phyloP scores from a whole-genome alignment of 2,329 filamentous ascomycete species.

The Colletotrichum gloeosporioides region DNA sequence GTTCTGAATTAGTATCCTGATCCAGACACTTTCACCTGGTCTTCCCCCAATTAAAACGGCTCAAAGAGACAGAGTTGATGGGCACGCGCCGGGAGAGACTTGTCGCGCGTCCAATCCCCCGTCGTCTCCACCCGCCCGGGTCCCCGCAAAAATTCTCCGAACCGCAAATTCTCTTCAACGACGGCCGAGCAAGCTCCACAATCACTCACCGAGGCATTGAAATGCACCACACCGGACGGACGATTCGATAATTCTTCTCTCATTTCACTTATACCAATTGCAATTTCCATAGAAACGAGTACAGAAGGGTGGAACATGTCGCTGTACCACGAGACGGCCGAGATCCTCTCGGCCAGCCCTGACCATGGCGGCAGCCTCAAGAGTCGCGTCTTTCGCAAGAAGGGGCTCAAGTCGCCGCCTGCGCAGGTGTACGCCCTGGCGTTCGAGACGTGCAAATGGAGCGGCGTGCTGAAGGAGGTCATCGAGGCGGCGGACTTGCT shows the following conservation, averaged over 20 bases:
- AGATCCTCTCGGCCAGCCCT: slow-evolving; percentile 68
- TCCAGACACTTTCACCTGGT: not conserved
- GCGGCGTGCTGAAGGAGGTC: slow-evolving; percentile 83
- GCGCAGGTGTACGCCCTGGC: slow-evolving; percentile 88
- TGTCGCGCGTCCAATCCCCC: not conserved
- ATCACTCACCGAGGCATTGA: not conserved
- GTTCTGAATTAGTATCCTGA: not conserved
- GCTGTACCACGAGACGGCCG: slow-evolving; percentile 90
- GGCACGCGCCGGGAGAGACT: not conserved
- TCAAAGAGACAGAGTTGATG: not conserved
- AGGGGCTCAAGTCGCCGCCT: slow-evolving; percentile 76
- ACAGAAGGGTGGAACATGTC: slow-evolving; percentile 66
- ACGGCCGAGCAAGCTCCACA: not conserved
- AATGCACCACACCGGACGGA: not conserved
- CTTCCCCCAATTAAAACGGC: not conserved
- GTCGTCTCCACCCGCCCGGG: not conserved
- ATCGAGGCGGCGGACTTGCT: slow-evolving; percentile 81
- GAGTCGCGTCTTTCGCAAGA: slow-evolving; percentile 79
- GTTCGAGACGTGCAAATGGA: slow-evolving; percentile 91
- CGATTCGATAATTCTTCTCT: not conserved
- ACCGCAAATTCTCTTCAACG: slow-evolving; percentile 11
- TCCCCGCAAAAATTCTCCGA: slow-evolving; percentile 13
- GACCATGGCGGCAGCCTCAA: slow-evolving; percentile 84
- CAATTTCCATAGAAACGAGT: not conserved
- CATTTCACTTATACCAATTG: not conserved